These are phyloP conservation scores for Termitomyces sp. DNA, from an alignment of 768 basidiomycete species.

Conservation along the genomic window DNA sequence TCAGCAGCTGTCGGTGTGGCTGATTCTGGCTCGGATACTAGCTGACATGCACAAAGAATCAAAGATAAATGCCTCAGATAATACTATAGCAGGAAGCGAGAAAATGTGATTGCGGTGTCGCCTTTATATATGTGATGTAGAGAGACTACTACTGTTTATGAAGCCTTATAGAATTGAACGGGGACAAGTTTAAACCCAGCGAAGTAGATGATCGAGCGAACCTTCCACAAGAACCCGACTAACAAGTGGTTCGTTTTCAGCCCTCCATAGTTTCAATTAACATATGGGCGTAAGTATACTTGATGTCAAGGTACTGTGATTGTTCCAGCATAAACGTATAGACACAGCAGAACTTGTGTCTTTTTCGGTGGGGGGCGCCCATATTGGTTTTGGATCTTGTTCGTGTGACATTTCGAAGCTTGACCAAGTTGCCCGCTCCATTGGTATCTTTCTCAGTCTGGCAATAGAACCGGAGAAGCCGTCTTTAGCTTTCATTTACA, in stretches of 20 bases:
- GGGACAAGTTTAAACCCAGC: slow-evolving; percentile 20
- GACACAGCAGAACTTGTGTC: slow-evolving; percentile 9
- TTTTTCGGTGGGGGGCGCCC: slow-evolving; percentile 5
- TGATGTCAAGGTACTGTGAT: slow-evolving; percentile 13
- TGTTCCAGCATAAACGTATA: slow-evolving; percentile 5
- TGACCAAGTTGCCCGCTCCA: slow-evolving; percentile 40
- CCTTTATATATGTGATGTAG: background rate
- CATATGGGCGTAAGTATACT: slow-evolving; percentile 7
- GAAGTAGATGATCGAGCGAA: slow-evolving; percentile 18
- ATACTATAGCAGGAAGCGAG: background rate
- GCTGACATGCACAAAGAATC: slow-evolving; percentile 38
- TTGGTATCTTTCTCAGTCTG: slow-evolving; percentile 34
- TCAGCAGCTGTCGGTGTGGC: slow-evolving; percentile 8
- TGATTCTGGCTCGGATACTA: slow-evolving; percentile 18
- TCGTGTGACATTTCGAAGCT: slow-evolving; percentile 43
- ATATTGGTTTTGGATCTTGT: slow-evolving; percentile 15
- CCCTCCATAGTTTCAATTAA: slow-evolving; percentile 5
- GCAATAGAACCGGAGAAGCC: slow-evolving; percentile 52
- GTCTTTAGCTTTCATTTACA: slow-evolving; percentile 46
- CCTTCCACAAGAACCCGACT: slow-evolving; percentile 25
- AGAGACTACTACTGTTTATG: too few relatives aligned
- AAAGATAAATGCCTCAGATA: slow-evolving; percentile 15
- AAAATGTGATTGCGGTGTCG: background rate
- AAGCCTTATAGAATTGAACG: too few relatives aligned
- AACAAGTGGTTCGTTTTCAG: slow-evolving; percentile 8